A percentile compares a stretch with the other conserved stretches of the same genome.
Evolutionary conservation across 257 asterid genomes (phyloP).

Genomic region (Gynochthodes officinalis): DNA sequence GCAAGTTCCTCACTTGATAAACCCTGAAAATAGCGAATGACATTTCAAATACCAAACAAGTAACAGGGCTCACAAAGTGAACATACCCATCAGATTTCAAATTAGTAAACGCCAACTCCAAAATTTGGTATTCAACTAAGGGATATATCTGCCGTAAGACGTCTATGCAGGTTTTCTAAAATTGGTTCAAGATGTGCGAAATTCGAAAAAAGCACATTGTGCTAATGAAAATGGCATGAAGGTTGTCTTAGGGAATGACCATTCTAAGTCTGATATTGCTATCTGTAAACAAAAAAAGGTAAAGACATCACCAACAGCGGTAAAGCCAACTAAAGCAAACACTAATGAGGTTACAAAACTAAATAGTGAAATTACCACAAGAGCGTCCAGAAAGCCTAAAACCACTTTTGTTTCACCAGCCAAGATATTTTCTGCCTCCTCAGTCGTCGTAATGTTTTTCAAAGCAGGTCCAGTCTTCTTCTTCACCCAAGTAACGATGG

Average conservation of each 20-base stretch:
- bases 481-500: slow-evolving; percentile 81
- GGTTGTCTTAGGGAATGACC: too few relatives aligned
- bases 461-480: slow-evolving; percentile 86
- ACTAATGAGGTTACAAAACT: neutral
- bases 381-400: slow-evolving; percentile 68
- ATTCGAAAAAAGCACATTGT: neutral
- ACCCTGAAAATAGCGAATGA: slow-evolving; percentile 47
- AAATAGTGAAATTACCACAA: slow-evolving; percentile 51
- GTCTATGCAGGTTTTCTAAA: too few relatives aligned
- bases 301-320: neutral
- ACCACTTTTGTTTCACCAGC: slow-evolving; percentile 56
- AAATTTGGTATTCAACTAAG: neutral
- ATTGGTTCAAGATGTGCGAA: neutral
- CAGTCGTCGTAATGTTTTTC: slow-evolving; percentile 64
- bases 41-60: neutral
- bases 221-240: neutral
- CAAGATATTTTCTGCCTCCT: slow-evolving; percentile 80
- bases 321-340: neutral
- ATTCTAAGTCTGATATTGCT: neutral
- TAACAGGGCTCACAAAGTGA: neutral
- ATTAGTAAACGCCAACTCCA: neutral
- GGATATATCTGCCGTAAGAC: too few relatives aligned
- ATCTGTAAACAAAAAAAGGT: neutral
- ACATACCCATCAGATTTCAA: neutral
- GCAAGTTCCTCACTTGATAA: slow-evolving; percentile 67